Base-by-base conservation (phyloP, 257 asterid genomes). In the Avicennia marina region DNA sequence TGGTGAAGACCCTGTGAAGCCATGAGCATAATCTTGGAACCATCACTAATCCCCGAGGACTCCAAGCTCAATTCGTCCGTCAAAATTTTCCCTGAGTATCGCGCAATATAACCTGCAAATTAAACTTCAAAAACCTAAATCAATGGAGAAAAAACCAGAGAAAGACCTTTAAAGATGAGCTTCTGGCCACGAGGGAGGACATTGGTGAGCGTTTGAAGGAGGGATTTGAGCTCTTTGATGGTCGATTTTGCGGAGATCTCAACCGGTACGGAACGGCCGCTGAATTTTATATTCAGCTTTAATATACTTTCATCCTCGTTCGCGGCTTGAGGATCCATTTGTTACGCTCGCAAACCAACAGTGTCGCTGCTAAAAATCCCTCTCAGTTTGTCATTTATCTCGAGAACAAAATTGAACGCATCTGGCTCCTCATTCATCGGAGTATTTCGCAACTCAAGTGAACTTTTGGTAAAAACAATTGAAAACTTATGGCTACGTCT, bases 151-250 rank as follows among this genome's bases (percentile, higher is more conserved):
- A 9, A 25, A 18, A 42, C 4, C 11, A 38, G 24, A 6, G n/a
- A 44, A 38, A 53, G 4, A 81, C 96, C 95, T 81, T 83, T 91
- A 72, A 38, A 88, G 16, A 91, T 88, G 78, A 91, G 95, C 70
- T 88, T 91, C 45, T 91, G 96, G 74, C 96, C 95, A 41, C 98
- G 96, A 63, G 86, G 73, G 52, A 91, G 96, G 66, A 88, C 98
- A 76, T 91, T 67, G 63, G 98, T 91, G 66, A 83, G 82, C 61
- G 77, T 67, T 65, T 79, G 95, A 63, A 88, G 93, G 26, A 64
- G 64, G 51, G 70, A 59, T 63, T 91, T 91, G 56, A 91, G 87
- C 56, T 86, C 79, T 63, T 77, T 82, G 65, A 88, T 63, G 60
- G 84, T 81, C 31, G 85, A 74, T 19, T 70, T 64, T 2, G 53